A percentile compares a stretch with the other conserved stretches of the same genome.
phyloP scores from a whole-genome alignment of 208 protist species.

The Histomonas meleagridis region DNA sequence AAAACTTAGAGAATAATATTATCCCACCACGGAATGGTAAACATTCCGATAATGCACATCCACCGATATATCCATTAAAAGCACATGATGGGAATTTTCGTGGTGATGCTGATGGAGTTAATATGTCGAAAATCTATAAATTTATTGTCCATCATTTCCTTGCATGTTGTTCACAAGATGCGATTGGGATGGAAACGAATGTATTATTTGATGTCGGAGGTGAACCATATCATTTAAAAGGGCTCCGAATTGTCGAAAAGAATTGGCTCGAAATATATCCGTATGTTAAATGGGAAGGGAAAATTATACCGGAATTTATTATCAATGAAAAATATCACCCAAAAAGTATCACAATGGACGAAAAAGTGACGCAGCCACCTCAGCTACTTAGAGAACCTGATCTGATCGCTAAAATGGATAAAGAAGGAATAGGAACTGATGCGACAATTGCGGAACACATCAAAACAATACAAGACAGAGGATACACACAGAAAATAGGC shows the following conservation, averaged over 20 bases:
- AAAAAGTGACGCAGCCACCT: conserved; percentile 60
- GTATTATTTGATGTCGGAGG: conserved; percentile 51
- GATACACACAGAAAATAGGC: conserved; percentile 45
- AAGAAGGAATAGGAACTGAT: conserved; percentile 91
- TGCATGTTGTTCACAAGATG: conserved; percentile 75
- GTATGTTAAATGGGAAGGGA: conserved; percentile 69
- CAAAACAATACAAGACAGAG: conserved; percentile 70
- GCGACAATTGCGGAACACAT: conserved; percentile 96
- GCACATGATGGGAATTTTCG: conserved; percentile 51
- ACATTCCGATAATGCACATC: conserved; percentile 88
- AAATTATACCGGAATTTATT: conserved; percentile 72
- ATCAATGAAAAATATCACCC: conserved; percentile 69
- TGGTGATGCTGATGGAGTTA: conserved; percentile 40
- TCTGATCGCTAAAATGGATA: conserved; percentile 84
- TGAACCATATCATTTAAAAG: conserved; percentile 55
- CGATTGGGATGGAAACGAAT: conserved; percentile 50
- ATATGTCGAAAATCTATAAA: conserved; percentile 67
- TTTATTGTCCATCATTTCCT: conserved; percentile 88
- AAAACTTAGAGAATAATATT: background rate
- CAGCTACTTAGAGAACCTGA: conserved; percentile 85
- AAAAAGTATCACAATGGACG: conserved; percentile 61
- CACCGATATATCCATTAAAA: conserved; percentile 78
- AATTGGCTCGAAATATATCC: conserved; percentile 80
- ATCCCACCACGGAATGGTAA: conserved; percentile 71
- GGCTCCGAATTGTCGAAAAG: conserved; percentile 47